Base-by-base conservation (phyloP, 495 filamentous ascomycete genomes). In the Clohesyomyces aquaticus region DNA sequence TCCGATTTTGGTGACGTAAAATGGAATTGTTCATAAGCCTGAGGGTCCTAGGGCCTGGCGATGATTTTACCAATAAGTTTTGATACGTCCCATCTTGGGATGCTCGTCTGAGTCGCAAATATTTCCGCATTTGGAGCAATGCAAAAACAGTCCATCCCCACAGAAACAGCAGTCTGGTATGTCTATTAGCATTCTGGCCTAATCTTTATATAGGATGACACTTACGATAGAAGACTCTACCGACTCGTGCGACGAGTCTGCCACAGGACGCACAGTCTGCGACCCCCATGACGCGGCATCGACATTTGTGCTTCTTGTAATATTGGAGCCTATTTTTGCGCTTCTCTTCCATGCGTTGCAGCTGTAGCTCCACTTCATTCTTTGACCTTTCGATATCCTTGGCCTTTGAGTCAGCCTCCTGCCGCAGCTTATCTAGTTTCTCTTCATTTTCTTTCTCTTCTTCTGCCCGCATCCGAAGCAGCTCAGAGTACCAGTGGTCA, bases 61-160 rank as follows among this genome's bases (percentile, higher is more conserved):
- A n/a, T n/a, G n/a, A n/a, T n/a, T n/a, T n/a, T n/a, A n/a, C n/a
- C 55, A 61, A 22, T 61, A 61, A 14, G 57, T 47, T 32, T 51
- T 26, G 14, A 27, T 23, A 22, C 32, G 23, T 6, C 6, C 46
- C 58, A 61, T 61, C 3, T 52, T n/a, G 2, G 57, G 57, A 42
- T 61, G 57, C 26, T 52, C 47, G 16, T 29, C 21, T 10, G 42
- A 12, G 14, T 2, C 1, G 21, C 58, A 61, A 4, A n/a, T 18
- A 27, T 54, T 25, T 10, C 58, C 58, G 19, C 58, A 61, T 10
- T 23, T n/a, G 12, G 26, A 9, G 45, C 58, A 61, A 18, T 61
- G 58, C 47, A 61, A 45, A 22, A 53, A 54, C 14, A 38, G 43
- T 16, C 35, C 19, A 1, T 18, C 35, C n/a, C 21, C 38, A 46